Conservation (phyloP, 176 grass and related monocot species). For the Lolium multiflorum region DNA sequence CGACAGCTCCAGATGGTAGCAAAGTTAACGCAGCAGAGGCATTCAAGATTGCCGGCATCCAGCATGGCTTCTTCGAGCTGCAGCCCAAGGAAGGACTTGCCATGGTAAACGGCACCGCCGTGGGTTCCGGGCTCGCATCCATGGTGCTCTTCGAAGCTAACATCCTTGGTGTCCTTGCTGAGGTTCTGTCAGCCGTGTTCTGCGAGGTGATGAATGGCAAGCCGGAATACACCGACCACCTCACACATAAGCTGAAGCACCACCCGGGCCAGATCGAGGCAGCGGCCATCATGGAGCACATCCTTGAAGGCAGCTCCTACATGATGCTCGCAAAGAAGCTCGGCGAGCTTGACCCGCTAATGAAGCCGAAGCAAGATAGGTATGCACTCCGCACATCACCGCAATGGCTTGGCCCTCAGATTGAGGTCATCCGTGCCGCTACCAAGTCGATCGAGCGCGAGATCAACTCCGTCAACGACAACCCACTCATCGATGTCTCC, state of each 20-base stretch:
- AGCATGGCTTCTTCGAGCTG: constrained; percentile 59
- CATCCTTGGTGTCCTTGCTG: constrained; percentile 67
- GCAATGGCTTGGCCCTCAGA: constrained; percentile 88
- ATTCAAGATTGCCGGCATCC: too few relatives aligned
- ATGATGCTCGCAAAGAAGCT: constrained; percentile 71
- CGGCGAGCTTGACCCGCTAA: constrained; percentile 71
- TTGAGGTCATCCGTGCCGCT: constrained; percentile 83
- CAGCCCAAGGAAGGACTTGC: constrained; percentile 94
- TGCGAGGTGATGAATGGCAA: constrained; percentile 95
- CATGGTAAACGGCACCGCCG: constrained; percentile 86
- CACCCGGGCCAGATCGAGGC: constrained; percentile 92
- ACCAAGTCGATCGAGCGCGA: constrained; percentile 80
- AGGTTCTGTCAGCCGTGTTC: constrained; percentile 79
- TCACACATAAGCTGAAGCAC: constrained; percentile 91
- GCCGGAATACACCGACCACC: constrained; percentile 84
- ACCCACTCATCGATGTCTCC: constrained; percentile 83
- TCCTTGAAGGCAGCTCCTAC: constrained; percentile 81
- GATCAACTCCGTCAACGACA: constrained; percentile 94
- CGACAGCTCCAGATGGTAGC: too few relatives aligned
- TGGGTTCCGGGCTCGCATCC: constrained; percentile 77
- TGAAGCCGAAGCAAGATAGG: constrained; percentile 95
- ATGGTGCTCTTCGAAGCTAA: constrained; percentile 78
- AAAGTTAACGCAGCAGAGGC: too few relatives aligned
- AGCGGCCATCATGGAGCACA: constrained; percentile 88
- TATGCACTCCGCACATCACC: constrained; percentile 95